Evolutionary conservation across 1,284 basidiomycete species (phyloP).

Genomic region (Ceratobasidium sp.): DNA sequence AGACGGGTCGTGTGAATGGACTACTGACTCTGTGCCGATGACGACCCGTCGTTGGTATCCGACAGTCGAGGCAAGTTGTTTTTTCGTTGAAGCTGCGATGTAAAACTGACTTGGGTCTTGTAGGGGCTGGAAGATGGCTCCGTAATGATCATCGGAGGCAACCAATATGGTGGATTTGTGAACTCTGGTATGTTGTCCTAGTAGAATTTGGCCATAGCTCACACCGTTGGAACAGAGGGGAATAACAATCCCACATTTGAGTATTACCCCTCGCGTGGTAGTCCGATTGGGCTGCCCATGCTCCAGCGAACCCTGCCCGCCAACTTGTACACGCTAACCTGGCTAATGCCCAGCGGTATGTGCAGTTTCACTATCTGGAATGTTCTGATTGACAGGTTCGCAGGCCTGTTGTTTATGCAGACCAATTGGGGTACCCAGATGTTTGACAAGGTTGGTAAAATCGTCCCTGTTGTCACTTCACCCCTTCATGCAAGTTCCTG

Average conservation of each 20-base stretch:
- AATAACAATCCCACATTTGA: conserved; percentile 66
- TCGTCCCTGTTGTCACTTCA: conserved; percentile 52
- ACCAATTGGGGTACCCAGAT: conserved; percentile 77
- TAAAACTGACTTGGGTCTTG: not conserved
- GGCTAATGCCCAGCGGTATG: conserved; percentile 82
- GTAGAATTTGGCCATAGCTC: not conserved
- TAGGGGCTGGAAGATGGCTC: conserved; percentile 53
- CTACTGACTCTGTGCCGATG: conserved; percentile 38
- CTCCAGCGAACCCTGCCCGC: conserved; percentile 83
- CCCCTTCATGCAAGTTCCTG: conserved; percentile 64
- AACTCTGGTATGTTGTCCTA: conserved; percentile 73
- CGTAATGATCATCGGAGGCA: conserved; percentile 61
- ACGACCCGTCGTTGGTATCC: conserved; percentile 45
- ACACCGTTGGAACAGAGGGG: conserved; percentile 26
- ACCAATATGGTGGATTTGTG: conserved; percentile 83
- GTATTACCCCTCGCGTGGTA: conserved; percentile 75
- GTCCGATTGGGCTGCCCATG: conserved; percentile 74
- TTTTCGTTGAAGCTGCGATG: conserved; percentile 43
- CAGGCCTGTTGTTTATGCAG: conserved; percentile 71
- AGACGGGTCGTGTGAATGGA: conserved; percentile 43
- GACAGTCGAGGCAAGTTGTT: conserved; percentile 54
- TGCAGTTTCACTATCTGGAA: conserved; percentile 44
- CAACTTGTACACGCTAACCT: conserved; percentile 88
- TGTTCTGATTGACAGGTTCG: not conserved
- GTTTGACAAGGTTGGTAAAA: conserved; percentile 54